Evolutionary conservation across 768 basidiomycete genomes (phyloP), one percentile per base, ranked within the genome.

Genomic region (Xerocomellus chrysenteron): DNA sequence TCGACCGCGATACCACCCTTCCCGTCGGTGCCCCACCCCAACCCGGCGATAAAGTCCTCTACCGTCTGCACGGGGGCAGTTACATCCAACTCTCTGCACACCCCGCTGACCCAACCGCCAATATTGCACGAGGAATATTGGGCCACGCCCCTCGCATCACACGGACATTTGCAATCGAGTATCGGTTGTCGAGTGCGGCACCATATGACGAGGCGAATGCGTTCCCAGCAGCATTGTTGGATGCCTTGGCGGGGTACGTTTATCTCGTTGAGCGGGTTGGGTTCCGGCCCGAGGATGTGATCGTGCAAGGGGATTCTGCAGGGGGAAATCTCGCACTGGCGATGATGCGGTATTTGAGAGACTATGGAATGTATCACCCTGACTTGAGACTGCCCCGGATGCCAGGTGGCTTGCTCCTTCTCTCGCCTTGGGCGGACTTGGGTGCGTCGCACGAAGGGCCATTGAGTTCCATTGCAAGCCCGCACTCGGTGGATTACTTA

Each of bases 141-240:
- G 30, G 57, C 35, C 41, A 63, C 37, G 26, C 56, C 16, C 30
- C 58, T 13, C 36, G 55, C 12, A 50, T 73, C 49, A 45, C 62
- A 3, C 73, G 76, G 12, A 62, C 69, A 0, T 68, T 78, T 61
- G 68, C 69, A 16, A 56, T 82, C 61, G 83, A 83, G 52, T 85
- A 83, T 59, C 77, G 83, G 2, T 69, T 80, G 32, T 72, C 76
- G 6, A 62, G 66, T 0, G 63, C 67, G 7, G 55, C 59, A 17
- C 70, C 79, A 8, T 61, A 66, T 48, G 32, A 50, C 4, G 36
- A 62, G 7, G 45, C 62, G 1, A 71, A 79, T 19, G 70, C 82
- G 0, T 85, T 83, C 66, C 84, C 84, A 1, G 75, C 81, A 0
- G 78, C 80, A 0, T 70, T 86, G 2, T 54, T 85, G 17, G 84